Percentiles rank a stretch among this genome's conserved stretches.
Conservation (phyloP, 2,329 filamentous ascomycete species). For the Dichotomopilus funicola region DNA sequence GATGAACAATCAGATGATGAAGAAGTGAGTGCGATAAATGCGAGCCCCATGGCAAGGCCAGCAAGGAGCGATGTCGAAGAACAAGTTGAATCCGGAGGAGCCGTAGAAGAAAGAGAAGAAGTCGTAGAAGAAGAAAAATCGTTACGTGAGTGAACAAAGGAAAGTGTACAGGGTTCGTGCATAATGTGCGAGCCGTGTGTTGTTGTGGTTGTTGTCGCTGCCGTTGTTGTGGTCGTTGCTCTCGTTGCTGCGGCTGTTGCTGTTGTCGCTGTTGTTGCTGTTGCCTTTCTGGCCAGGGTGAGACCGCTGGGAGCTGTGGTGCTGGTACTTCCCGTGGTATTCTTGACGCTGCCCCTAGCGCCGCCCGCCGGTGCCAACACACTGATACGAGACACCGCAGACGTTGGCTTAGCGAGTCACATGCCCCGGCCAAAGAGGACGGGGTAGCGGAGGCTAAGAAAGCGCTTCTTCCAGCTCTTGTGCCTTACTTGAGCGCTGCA, state of each 20-base stretch:
- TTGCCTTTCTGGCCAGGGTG: no score
- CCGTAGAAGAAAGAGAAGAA: constrained; percentile 1
- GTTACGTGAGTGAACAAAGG: constrained; percentile 19
- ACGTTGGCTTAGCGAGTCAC: constrained; percentile 18
- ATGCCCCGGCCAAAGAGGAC: constrained; percentile 20
- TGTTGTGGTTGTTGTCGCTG: neutral
- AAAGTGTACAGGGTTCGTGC: constrained; percentile 22
- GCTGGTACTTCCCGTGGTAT: neutral
- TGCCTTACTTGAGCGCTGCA: constrained; percentile 15
- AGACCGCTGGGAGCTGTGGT: no score
- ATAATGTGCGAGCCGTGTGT: constrained; percentile 9
- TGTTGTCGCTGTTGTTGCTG: no score
- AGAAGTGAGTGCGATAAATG: constrained; percentile 17
- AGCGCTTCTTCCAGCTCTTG: constrained; percentile 21
- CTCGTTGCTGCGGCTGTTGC: no score
- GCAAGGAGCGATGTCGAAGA: constrained; percentile 7
- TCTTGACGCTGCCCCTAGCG: neutral
- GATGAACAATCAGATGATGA: constrained; percentile 7
- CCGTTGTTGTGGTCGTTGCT: no score
- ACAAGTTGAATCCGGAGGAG: neutral
- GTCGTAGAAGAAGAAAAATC: constrained; percentile 6
- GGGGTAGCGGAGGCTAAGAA: constrained; percentile 18
- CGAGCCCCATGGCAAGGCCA: constrained; percentile 14
- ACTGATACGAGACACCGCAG: constrained; percentile 6
- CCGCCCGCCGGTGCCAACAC: constrained; percentile 9